phyloP scores from a whole-genome alignment of 148 eudicot species.

The Rhododendron vialii region DNA sequence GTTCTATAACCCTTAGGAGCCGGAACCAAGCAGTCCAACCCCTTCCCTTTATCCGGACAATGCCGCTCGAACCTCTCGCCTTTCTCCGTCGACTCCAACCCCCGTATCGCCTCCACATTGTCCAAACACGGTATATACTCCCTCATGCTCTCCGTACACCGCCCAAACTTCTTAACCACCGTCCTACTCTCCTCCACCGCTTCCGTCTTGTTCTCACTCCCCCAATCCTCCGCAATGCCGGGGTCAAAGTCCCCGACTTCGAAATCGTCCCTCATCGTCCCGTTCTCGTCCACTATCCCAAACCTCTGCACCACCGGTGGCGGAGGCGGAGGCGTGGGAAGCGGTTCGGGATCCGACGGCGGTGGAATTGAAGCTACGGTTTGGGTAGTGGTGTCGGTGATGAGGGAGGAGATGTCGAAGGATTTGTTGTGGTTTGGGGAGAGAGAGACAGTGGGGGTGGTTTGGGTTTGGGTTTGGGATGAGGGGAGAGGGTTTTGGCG shows the following conservation, averaged over 20 bases:
- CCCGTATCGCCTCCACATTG: constrained; percentile 61
- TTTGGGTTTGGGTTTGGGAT: not conserved
- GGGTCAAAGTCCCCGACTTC: constrained; percentile 74
- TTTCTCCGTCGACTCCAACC: constrained; percentile 54
- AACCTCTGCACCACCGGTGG: constrained; percentile 49
- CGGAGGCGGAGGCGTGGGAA: constrained; percentile 9
- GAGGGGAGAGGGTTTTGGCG: constrained; percentile 18
- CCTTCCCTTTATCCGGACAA: constrained; percentile 68
- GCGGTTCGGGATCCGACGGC: not conserved
- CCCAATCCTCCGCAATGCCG: constrained; percentile 51
- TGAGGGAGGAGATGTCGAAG: constrained; percentile 39
- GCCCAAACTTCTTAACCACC: constrained; percentile 51
- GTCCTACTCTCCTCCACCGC: constrained; percentile 28
- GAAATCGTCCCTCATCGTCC: constrained; percentile 73
- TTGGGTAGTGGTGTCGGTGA: constrained; percentile 22
- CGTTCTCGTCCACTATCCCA: constrained; percentile 80
- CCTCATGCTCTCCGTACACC: constrained; percentile 53
- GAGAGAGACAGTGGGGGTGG: constrained; percentile 36
- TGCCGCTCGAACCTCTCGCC: constrained; percentile 95
- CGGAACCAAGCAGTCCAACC: constrained; percentile 69
- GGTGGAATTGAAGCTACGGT: constrained; percentile 13
- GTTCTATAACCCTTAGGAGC: constrained; percentile 62
- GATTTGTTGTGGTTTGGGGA: constrained; percentile 59
- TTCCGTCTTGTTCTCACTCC: constrained; percentile 32
- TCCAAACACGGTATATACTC: constrained; percentile 96